These are phyloP conservation scores for Trametes elegans DNA, from an alignment of 768 basidiomycete species.

Conservation along the genomic window DNA sequence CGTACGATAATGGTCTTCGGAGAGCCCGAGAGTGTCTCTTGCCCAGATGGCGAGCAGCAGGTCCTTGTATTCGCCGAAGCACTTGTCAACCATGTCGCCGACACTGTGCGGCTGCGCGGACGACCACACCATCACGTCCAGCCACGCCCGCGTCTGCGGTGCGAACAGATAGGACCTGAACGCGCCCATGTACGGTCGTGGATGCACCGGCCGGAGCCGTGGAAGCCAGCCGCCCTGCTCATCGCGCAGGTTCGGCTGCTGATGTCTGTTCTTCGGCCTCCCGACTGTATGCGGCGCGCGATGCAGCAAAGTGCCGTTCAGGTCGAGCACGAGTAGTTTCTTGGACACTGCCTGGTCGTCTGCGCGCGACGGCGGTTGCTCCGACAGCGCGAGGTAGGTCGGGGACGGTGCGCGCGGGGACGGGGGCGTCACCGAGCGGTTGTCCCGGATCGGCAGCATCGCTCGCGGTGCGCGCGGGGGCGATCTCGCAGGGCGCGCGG, in stretches of 20 bases:
- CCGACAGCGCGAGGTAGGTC: slow-evolving; percentile 36
- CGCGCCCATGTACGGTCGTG: slow-evolving; percentile 62
- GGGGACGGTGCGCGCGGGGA: slow-evolving; percentile 31
- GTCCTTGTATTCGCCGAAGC: slow-evolving; percentile 46
- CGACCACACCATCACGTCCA: slow-evolving; percentile 89
- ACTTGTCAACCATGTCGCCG: slow-evolving; percentile 64
- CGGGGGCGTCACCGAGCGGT: slow-evolving; percentile 19
- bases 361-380: slow-evolving; percentile 28
- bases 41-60: slow-evolving; percentile 71
- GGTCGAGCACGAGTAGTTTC: slow-evolving; percentile 72
- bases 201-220: slow-evolving; percentile 43
- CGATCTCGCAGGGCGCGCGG: not conserved
- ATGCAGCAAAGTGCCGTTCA: slow-evolving; percentile 72
- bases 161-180: slow-evolving; percentile 67
- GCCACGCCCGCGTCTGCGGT: slow-evolving; percentile 55
- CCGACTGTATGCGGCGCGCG: slow-evolving; percentile 45
- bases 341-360: slow-evolving; percentile 33
- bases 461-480: not conserved
- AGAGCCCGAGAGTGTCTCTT: slow-evolving; percentile 73
- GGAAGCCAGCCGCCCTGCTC: slow-evolving; percentile 14
- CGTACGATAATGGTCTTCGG: slow-evolving; percentile 61
- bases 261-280: not conserved
- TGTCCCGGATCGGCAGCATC: not conserved
- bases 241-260: not conserved
- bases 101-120: slow-evolving; percentile 83